Base-by-base conservation (phyloP, 257 asterid species). In the Solanum rostratum region DNA sequence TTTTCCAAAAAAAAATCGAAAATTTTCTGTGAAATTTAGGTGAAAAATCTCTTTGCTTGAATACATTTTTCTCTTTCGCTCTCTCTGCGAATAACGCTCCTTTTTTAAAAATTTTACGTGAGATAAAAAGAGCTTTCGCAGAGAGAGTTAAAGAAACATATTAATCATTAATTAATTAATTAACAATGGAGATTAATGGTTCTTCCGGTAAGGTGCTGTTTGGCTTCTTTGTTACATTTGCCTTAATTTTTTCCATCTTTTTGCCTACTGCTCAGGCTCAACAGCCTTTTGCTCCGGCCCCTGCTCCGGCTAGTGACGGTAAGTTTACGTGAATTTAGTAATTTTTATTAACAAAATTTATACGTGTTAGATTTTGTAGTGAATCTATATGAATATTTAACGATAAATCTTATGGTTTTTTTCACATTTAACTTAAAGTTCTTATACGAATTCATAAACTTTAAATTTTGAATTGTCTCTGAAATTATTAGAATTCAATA, bases 271-370 rank as follows among this genome's bases (percentile, higher is more conserved):
- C 88, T 80, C 91, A 89, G 15, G 93, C 83, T 85, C 94, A 91
- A 15, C 89, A 73, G 22, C 39, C 82, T 84, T 87, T 84, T 27
- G 94, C 95, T 83, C 96, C 96, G 6, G 92, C 94, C 49, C 96
- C 96, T 19, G 90, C 95, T 33, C 96, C 97, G 4, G 74, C 94
- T 3, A 92, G 93, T 73, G 95, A 94, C 85, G 97, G 98, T 94
- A 10, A 49, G 87, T 65, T 65, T 3, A 29, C 0, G 3, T 65
- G 74, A 66, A 66, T 15, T 8, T 18, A 7, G 3, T 33, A 18
- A 33, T 68, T 68, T 30, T 68, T 68, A 1, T 33, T 10, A 5
- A 30, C 7, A 18, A 16, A 7, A 7, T 66, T 0, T 16, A 16
- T 33, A 7, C 2, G 7, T 30, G 14, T 33, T 76, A 11, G 12